Conservation (phyloP, 208 protist genomes). For the Acanthamoeba royreba region DNA sequence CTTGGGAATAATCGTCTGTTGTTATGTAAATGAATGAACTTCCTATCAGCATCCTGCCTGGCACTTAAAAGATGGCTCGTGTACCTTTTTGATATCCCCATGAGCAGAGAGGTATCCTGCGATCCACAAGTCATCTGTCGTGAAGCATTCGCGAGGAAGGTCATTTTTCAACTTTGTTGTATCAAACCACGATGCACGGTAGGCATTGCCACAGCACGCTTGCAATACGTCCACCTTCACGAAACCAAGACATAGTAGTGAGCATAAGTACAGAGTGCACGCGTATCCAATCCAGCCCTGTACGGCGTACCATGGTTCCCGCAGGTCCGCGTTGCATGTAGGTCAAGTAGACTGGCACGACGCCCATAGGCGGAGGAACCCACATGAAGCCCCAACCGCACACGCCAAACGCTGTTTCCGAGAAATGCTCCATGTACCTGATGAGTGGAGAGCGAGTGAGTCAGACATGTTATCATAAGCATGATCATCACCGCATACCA, state of each 20-base stretch:
- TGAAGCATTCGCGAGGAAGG: neutral
- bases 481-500: neutral
- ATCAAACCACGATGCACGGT: neutral
- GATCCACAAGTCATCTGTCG: neutral
- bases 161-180: neutral
- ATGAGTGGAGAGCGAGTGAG: neutral
- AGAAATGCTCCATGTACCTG: conserved; percentile 14
- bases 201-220: neutral
- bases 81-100: neutral
- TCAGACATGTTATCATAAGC: too few species aligned
- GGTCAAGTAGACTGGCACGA: neutral
- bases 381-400: conserved; percentile 1
- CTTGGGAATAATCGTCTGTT: neutral
- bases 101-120: neutral
- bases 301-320: neutral
- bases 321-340: neutral
- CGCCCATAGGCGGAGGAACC: neutral
- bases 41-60: neutral
- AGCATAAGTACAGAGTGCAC: neutral
- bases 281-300: neutral
- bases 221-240: neutral
- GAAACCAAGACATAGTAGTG: neutral
- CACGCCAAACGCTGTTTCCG: neutral
- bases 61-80: neutral
- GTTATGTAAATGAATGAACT: neutral